Conservation (phyloP, 331 rosid genomes). For the Quercus tomentella region DNA sequence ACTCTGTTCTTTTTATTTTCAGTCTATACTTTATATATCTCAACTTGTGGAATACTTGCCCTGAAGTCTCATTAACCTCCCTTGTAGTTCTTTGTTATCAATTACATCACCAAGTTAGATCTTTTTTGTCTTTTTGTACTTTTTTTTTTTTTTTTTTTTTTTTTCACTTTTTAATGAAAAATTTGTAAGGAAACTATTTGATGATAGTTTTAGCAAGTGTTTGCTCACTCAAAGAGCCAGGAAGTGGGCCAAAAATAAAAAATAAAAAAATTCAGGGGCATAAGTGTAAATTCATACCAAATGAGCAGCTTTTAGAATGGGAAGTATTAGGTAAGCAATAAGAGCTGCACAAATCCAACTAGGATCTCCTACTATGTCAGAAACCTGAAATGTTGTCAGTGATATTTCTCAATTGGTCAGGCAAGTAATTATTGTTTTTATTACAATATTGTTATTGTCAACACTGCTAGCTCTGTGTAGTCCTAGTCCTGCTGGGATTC, state of each 20-base stretch:
- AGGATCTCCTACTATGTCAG: background rate
- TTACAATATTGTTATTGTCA: background rate
- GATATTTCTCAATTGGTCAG: background rate
- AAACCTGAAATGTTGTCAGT: constrained; percentile 10
- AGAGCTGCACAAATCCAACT: background rate
- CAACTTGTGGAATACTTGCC: background rate
- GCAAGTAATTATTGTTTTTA: background rate
- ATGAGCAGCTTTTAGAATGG: background rate
- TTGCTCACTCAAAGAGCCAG: too few relatives aligned
- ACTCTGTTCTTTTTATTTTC: background rate
- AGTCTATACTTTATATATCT: background rate
- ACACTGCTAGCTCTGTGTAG: background rate
- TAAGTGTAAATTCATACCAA: background rate
- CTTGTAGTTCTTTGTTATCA: background rate
- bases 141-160: background rate
- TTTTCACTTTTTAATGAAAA: background rate
- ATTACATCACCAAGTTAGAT: background rate
- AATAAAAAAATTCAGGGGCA: background rate
- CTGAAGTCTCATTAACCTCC: constrained; percentile 2
- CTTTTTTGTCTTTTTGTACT: background rate
- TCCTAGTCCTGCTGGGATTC: background rate
- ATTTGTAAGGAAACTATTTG: too few relatives aligned
- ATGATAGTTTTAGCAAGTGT: too few relatives aligned
- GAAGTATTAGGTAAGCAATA: constrained; percentile 1
- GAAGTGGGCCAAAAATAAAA: background rate